Base-by-base conservation (phyloP, 2,329 filamentous ascomycete species). In the Exophiala alcalophila region DNA sequence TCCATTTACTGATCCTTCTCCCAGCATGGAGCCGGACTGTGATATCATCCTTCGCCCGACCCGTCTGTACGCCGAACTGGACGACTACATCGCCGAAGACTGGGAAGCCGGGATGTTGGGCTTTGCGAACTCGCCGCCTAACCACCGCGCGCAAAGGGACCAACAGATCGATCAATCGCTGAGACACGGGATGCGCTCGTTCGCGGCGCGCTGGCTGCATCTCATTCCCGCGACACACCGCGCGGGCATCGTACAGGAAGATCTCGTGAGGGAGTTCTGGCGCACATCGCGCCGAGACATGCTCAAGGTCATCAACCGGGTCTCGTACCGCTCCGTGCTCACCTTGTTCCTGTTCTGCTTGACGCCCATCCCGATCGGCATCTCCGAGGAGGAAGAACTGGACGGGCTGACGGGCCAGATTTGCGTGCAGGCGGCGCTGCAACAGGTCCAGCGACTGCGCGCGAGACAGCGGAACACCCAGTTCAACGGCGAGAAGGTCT, bases 401-500 rank as follows among this genome's bases (percentile, higher is more conserved):
- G 63, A 68, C 21, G 67, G 67, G 0, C 60, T 69, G 2, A 64
- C 62, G 1, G 66, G 65, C 0, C 65, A 67, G 37, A 56, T 62
- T 1, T 70, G 66, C 32, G 60, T 70, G 1, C 67, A 70, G 32
- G 59, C 65, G 2, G 66, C 65, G 0, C 43, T 70, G 6, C 65
- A 68, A 33, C 67, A 70, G 25, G 60, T 70, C 1, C 67, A 69
- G 47, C 60, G 52, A 5, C 49, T 70, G 1, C 61, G 66, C 10
- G 65, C 64, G 1, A 57, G 64, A 4, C 66, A 68, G 36, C 59
- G 61, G 25, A 66, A 64, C 12, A 52, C 67, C 0, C 62, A 67
- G 25, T 69, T 68, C 48, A 68, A 62, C 29, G 66, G 65, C 4
- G 62, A 63, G 7, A 67, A 68, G 25, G 65, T 67, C 1, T 65